Evolutionary conservation across 768 basidiomycete genomes (phyloP), one percentile per base, ranked within the genome.

Genomic region (Agaricus bisporus): DNA sequence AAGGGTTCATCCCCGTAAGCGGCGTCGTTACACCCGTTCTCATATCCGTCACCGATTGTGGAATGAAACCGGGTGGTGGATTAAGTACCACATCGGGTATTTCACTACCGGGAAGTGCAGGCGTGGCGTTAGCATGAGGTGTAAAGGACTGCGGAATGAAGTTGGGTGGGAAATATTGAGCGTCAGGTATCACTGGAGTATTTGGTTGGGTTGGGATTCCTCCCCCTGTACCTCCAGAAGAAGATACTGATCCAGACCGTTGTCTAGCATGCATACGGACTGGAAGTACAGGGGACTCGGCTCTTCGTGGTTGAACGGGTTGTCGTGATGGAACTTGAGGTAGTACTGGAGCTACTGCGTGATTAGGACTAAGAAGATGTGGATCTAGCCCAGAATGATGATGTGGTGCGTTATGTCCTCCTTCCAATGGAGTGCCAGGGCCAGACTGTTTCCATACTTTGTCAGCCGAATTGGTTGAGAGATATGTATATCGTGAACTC

Each of bases 1-100:
- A 18, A 11, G 42, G 5, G 36, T n/a, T 52, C 35, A 18, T 26
- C 4, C 43, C 35, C 4, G 36, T 26, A 15, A 54, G 26, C 14
- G 52, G 52, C 9, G 52, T 54, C 18, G 45, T 47, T 5, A 54
- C 26, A 28, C 52, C 52, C n/a, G 52, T 54, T 1, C 41, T 20
- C 12, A 44, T 28, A 47, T 54, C 52, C 1, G 52, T 54, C 17
- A 54, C 41, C 17, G 44, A 17, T 26, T 47, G 51, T 11, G 51
- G 43, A n/a, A 52, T 29, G 17, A 52, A 52, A 9, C 51, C 51
- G 5, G 43, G 43, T 7, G 51, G 51, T 26, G 45, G 32, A 1
- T 22, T 36, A 3, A 22, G 11, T 14, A 38, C 49, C 12, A 17
- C 18, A 6, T 32, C 49, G 18, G 25, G 11, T 10, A n/a, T 28